Evolutionary conservation across 1,284 basidiomycete genomes (phyloP).

Genomic region (Cystobasidium sp.): DNA sequence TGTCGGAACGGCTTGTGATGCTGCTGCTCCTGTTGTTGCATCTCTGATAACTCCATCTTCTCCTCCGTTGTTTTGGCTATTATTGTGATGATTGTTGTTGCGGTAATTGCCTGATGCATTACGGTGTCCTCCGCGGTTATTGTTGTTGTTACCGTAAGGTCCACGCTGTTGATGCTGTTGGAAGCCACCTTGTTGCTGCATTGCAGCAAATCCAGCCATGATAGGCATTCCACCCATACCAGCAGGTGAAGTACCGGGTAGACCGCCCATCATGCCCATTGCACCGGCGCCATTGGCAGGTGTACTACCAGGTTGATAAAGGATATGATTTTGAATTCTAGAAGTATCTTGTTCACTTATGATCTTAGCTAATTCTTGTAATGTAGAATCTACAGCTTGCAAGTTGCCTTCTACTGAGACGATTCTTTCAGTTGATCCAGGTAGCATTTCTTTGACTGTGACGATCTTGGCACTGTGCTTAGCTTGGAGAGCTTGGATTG

Average conservation of each 20-base stretch:
- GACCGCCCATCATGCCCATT: conserved; percentile 36
- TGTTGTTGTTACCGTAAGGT: neutral
- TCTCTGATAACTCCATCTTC: conserved; percentile 15
- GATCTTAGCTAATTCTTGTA: conserved; percentile 93
- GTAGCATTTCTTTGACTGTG: conserved; percentile 57
- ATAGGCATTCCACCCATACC: neutral
- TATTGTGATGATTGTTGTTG: conserved; percentile 56
- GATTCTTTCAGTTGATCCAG: conserved; percentile 66
- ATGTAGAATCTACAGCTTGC: conserved; percentile 81
- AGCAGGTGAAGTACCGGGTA: neutral
- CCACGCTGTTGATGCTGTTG: conserved; percentile 24
- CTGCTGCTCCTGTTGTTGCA: conserved; percentile 56
- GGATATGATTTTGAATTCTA: conserved; percentile 74
- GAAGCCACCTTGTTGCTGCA: conserved; percentile 45
- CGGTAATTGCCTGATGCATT: conserved; percentile 52
- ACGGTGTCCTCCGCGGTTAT: conserved; percentile 47
- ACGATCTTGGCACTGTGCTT: conserved; percentile 57
- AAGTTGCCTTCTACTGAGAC: conserved; percentile 94
- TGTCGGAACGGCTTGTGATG: conserved; percentile 61
- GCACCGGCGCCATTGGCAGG: conserved; percentile 57
- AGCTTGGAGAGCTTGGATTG: conserved; percentile 58
- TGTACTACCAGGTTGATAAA: conserved; percentile 87
- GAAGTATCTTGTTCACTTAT: conserved; percentile 34
- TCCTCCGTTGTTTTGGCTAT: conserved; percentile 49
- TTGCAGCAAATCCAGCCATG: conserved; percentile 9